phyloP scores from a whole-genome alignment of 2,329 filamentous ascomycete species.

The Colletotrichum phormii region DNA sequence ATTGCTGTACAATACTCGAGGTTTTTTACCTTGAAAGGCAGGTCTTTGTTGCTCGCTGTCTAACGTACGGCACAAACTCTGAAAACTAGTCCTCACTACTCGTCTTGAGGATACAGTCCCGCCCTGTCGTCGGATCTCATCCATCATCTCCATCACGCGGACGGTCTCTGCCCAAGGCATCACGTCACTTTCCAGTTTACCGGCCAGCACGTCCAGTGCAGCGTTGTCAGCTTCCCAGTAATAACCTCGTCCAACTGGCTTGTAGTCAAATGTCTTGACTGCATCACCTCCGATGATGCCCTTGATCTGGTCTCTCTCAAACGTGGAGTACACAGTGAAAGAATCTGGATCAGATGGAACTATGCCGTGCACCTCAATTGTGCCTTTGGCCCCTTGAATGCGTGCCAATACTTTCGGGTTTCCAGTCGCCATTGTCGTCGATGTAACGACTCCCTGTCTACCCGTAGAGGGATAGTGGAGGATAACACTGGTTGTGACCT shows the following conservation, averaged over 20 bases:
- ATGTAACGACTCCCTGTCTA: conserved; percentile 55
- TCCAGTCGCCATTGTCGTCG: conserved; percentile 45
- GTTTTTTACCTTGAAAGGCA: not conserved
- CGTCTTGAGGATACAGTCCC: conserved; percentile 45
- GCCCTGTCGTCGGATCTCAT: conserved; percentile 54
- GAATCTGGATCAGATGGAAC: conserved; percentile 46
- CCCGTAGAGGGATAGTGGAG: conserved; percentile 50
- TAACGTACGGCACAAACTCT: not conserved
- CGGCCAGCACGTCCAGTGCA: conserved; percentile 52
- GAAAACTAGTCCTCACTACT: not conserved
- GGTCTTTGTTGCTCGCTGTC: not conserved
- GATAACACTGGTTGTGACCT: conserved; percentile 50
- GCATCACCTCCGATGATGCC: conserved; percentile 39
- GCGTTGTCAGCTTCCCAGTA: conserved; percentile 59
- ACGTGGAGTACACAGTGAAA: conserved; percentile 48
- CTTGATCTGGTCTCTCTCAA: conserved; percentile 35
- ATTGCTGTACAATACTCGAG: no score
- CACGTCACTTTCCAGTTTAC: conserved; percentile 49
- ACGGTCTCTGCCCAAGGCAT: conserved; percentile 61
- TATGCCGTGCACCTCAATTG: conserved; percentile 50
- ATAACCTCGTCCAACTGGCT: conserved; percentile 49
- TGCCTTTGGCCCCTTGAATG: conserved; percentile 52
- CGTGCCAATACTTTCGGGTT: conserved; percentile 45
- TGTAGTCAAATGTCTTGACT: conserved; percentile 49
- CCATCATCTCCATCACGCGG: conserved; percentile 58